Base-by-base conservation (phyloP, 345 rosid genomes). In the Hevea brasiliensis region DNA sequence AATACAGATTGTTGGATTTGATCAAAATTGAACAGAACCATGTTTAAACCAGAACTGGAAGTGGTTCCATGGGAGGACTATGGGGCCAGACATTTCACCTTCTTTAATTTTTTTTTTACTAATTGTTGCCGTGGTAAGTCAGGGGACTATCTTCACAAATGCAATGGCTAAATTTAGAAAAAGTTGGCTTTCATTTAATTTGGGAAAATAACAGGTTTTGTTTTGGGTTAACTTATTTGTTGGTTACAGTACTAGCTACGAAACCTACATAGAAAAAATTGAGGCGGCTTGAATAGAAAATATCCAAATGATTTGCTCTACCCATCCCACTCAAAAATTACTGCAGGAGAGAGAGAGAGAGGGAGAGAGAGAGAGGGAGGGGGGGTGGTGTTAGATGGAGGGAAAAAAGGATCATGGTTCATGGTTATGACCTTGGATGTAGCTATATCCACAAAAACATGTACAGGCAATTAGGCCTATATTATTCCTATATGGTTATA, bases 381-480 rank as follows among this genome's bases (percentile, higher is more conserved):
- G n/a, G n/a, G n/a, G n/a, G n/a, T n/a, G n/a, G n/a, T n/a, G 68
- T 10, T 14, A 65, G 18, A 17, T 48, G 15, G 23, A 56, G 15
- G 23, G 23, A 24, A 10, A 23, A 23, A 24, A 56, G 32, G 60
- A 24, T 21, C 29, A 56, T 40, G 8, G 3, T 21, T 55, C n/a
- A 55, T 55, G 59, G 50, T n/a, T 63, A 26, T n/a, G 3, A n/a
- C 67, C 48, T 63, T 63, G 67, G 21, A 41, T n/a, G 23, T 55
- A 40, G 24, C 11, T 37, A 40, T 63, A 63, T 40, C 64, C 27
- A 63, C 26, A 20, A 9, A 11, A 17, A 27, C n/a, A 29, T 59
- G 14, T 61, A 20, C 18, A 26, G 20, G 29, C 44, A 67, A 17
- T 55, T 15, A 3, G 50, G n/a, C 48, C 4, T 11, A 35, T 54